phyloP scores from a whole-genome alignment of 2,329 filamentous ascomycete species.

The Pleomassaria siparia region DNA sequence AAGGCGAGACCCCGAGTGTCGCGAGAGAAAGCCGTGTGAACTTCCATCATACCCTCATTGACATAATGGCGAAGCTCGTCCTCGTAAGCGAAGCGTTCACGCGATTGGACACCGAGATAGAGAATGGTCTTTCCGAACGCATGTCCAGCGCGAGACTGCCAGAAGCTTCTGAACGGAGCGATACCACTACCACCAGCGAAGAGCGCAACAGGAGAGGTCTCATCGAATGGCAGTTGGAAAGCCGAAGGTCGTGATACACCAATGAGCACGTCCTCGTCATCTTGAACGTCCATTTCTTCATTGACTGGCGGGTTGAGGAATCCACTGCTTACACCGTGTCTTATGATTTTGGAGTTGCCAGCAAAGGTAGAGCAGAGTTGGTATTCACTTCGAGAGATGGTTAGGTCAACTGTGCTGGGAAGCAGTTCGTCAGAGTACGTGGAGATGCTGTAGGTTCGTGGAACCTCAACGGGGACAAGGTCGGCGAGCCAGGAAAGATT shows the following conservation, averaged over 20 bases:
- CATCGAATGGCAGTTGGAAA: slow-evolving; percentile 56
- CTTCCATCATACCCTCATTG: slow-evolving; percentile 53
- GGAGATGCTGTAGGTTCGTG: slow-evolving; percentile 40
- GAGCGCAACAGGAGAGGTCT: slow-evolving; percentile 54
- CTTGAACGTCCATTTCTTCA: slow-evolving; percentile 38
- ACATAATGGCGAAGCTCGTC: slow-evolving; percentile 32
- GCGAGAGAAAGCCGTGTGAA: slow-evolving; percentile 56
- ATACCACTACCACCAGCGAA: slow-evolving; percentile 51
- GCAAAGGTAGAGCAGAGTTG: slow-evolving; percentile 44
- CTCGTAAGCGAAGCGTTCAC: slow-evolving; percentile 28
- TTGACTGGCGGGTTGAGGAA: slow-evolving; percentile 56
- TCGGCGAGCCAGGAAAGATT: slow-evolving; percentile 23
- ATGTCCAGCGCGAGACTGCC: slow-evolving; percentile 23
- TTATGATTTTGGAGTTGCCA: slow-evolving; percentile 18
- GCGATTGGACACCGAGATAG: slow-evolving; percentile 24
- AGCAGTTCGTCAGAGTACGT: slow-evolving; percentile 54
- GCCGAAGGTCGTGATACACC: slow-evolving; percentile 55
- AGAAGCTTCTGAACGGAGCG: slow-evolving; percentile 28
- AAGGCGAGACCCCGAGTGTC: slow-evolving; percentile 53
- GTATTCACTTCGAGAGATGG: slow-evolving; percentile 55
- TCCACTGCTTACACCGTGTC: slow-evolving; percentile 55
- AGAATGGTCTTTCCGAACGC: slow-evolving; percentile 22
- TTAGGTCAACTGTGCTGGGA: slow-evolving; percentile 55
- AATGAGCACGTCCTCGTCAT: slow-evolving; percentile 54
- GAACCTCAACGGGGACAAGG: slow-evolving; percentile 24